These are phyloP conservation scores for Raffaelea ambrosiae DNA, from an alignment of 2,329 filamentous ascomycete genomes.

Conservation along the genomic window DNA sequence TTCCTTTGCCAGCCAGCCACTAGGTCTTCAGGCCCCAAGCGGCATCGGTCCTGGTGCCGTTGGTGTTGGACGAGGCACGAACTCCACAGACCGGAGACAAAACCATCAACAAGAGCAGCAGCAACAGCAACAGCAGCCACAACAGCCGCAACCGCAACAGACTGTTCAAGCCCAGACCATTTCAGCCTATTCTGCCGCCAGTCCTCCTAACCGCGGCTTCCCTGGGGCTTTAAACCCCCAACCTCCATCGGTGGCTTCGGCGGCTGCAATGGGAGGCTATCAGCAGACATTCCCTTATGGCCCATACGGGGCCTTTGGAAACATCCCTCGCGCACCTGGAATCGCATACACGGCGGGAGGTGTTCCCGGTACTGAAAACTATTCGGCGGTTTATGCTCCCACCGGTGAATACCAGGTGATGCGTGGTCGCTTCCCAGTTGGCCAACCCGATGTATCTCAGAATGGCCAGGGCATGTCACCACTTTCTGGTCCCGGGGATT, in stretches of 20 bases:
- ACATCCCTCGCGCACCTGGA: constrained; percentile 26
- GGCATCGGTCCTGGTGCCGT: constrained; percentile 59
- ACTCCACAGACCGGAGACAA: constrained; percentile 39
- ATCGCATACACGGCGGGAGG: constrained; percentile 30
- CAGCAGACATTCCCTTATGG: constrained; percentile 21
- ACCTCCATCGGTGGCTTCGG: constrained; percentile 21
- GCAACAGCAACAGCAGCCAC: constrained; percentile 5
- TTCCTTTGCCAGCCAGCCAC: constrained; percentile 74
- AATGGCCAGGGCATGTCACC: constrained; percentile 31
- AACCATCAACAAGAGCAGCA: constrained; percentile 26
- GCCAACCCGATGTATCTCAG: constrained; percentile 21
- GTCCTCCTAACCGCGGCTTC: constrained; percentile 8
- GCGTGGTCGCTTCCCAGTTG: constrained; percentile 37
- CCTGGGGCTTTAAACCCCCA: constrained; percentile 13
- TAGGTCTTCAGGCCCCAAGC: constrained; percentile 62
- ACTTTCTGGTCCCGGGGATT: constrained; percentile 45
- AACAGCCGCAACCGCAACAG: constrained; percentile 1
- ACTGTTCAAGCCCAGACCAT: not conserved
- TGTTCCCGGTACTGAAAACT: constrained; percentile 23
- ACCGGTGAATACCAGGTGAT: constrained; percentile 35
- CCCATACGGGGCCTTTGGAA: constrained; percentile 34
- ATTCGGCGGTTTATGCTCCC: constrained; percentile 31
- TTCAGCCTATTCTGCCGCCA: not conserved
- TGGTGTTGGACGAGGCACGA: constrained; percentile 42
- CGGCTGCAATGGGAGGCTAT: constrained; percentile 30